Evolutionary conservation across 2,329 filamentous ascomycete species (phyloP).

Genomic region (Cadophora sp.): DNA sequence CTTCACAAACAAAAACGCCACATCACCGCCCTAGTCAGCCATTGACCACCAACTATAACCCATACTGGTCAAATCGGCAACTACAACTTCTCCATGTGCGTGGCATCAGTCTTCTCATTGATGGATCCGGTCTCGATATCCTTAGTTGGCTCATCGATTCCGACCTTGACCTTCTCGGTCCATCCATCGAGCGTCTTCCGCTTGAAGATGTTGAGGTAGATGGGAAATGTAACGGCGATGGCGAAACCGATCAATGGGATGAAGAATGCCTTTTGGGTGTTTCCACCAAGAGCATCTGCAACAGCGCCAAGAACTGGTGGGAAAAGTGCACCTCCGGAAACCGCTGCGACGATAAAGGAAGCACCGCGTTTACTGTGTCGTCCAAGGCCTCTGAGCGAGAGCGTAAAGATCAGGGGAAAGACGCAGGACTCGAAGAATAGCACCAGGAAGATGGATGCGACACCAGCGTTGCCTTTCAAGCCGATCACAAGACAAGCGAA

Average conservation of each 20-base stretch:
- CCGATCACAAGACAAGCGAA: conserved; percentile 51
- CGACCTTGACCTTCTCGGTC: conserved; percentile 39
- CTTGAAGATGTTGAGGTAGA: conserved; percentile 39
- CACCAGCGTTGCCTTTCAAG: conserved; percentile 52
- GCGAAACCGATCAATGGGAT: conserved; percentile 38
- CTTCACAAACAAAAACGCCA: neutral
- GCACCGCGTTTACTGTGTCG: conserved; percentile 80
- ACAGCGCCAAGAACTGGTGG: conserved; percentile 37
- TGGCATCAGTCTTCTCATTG: conserved; percentile 22
- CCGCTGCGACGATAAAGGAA: conserved; percentile 69
- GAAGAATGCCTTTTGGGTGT: conserved; percentile 38
- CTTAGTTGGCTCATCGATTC: conserved; percentile 32
- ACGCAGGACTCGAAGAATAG: conserved; percentile 83
- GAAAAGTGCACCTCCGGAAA: conserved; percentile 40
- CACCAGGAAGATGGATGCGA: conserved; percentile 68
- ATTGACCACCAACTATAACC: neutral
- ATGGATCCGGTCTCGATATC: conserved; percentile 31
- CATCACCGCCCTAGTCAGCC: neutral
- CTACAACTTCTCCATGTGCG: conserved; percentile 33
- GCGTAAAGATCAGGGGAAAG: conserved; percentile 82
- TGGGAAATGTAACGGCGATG: conserved; percentile 33
- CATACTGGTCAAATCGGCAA: too few species aligned
- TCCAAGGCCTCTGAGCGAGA: conserved; percentile 81
- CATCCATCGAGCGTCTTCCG: conserved; percentile 38
- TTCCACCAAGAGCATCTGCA: conserved; percentile 33